phyloP scores from a whole-genome alignment of 768 basidiomycete genomes.

The Hericium rajendrae region DNA sequence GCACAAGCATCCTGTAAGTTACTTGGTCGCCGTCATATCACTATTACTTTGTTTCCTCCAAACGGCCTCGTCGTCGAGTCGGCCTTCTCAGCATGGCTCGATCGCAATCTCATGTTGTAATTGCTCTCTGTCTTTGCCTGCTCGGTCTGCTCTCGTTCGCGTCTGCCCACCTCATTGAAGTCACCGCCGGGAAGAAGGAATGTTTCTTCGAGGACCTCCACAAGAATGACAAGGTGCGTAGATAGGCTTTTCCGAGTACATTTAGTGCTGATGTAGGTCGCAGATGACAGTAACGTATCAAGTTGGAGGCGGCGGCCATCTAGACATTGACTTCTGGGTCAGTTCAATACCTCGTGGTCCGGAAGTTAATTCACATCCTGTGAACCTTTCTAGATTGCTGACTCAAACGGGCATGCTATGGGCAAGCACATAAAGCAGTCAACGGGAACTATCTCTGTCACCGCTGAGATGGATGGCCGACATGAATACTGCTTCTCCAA shows the following conservation, averaged over 20 bases:
- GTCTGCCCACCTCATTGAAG: slow-evolving; percentile 61
- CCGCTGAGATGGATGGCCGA: slow-evolving; percentile 78
- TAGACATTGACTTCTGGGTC: slow-evolving; percentile 98
- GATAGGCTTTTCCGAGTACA: not conserved
- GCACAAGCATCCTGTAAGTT: not conserved
- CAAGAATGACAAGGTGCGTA: slow-evolving; percentile 71
- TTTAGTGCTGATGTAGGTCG: not conserved
- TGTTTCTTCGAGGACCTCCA: slow-evolving; percentile 97
- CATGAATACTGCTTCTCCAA: slow-evolving; percentile 98
- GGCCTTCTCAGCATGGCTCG: slow-evolving; percentile 23
- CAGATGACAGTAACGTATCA: slow-evolving; percentile 99
- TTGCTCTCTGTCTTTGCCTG: slow-evolving; percentile 29
- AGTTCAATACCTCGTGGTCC: slow-evolving; percentile 7
- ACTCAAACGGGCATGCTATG: slow-evolving; percentile 59
- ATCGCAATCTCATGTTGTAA: slow-evolving; percentile 28
- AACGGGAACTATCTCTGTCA: slow-evolving; percentile 82
- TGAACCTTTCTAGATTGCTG: slow-evolving; percentile 52
- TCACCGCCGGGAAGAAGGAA: slow-evolving; percentile 75
- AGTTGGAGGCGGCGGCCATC: slow-evolving; percentile 92
- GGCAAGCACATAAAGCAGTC: slow-evolving; percentile 79
- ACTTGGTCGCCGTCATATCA: not conserved
- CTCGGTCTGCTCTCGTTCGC: slow-evolving; percentile 23
- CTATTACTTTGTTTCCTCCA: not conserved
- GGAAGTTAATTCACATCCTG: not conserved
- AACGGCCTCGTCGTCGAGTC: too few species aligned